phyloP scores from a whole-genome alignment of 306 rosid species.

The Medicago truncatula region DNA sequence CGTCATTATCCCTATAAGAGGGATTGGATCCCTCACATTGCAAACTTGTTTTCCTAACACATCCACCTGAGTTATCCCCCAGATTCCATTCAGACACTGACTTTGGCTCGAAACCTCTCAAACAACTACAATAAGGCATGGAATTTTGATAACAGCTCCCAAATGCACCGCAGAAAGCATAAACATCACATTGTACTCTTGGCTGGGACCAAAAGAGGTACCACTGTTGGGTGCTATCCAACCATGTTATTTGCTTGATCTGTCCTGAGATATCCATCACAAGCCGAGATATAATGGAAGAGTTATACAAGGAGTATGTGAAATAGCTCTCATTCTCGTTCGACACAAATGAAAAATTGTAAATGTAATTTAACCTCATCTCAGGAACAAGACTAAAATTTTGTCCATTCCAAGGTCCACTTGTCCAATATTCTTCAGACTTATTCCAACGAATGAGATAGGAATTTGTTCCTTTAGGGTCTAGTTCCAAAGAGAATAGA shows the following conservation, averaged over 20 bases:
- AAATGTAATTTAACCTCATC: conserved; percentile 55
- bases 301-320: conserved; percentile 42
- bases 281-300: conserved; percentile 19
- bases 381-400: conserved; percentile 41
- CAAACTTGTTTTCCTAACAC: conserved; percentile 51
- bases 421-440: conserved; percentile 11
- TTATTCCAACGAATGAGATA: conserved; percentile 19
- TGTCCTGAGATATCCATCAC: conserved; percentile 50
- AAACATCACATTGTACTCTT: conserved; percentile 51
- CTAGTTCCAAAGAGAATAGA: conserved; percentile 51
- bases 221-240: conserved; percentile 45
- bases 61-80: conserved; percentile 56
- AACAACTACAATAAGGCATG: conserved; percentile 51
- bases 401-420: conserved; percentile 61
- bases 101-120: conserved; percentile 53
- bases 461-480: conserved; percentile 35
- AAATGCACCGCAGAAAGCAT: conserved; percentile 55
- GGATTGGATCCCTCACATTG: conserved; percentile 36
- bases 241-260: conserved; percentile 45
- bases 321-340: conserved; percentile 59
- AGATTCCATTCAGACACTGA: conserved; percentile 46
- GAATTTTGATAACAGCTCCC: conserved; percentile 52
- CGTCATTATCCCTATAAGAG: background rate
- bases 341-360: conserved; percentile 45
- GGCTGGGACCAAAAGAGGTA: conserved; percentile 59